Conservation (phyloP, 192 early-diverging fungal species). For the Oehlia diaphana region DNA sequence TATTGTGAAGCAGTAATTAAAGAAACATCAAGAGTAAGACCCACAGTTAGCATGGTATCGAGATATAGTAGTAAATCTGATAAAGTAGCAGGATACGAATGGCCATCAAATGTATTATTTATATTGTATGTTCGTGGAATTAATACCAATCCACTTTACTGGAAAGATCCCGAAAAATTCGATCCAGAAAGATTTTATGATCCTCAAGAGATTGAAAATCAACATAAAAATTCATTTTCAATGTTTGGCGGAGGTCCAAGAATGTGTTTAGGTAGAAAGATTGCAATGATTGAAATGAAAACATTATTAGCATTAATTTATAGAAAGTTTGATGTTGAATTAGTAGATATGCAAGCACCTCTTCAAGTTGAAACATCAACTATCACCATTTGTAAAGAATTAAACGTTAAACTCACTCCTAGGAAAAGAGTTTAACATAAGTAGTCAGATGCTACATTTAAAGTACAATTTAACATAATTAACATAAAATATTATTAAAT, state of each 20-base stretch:
- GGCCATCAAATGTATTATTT: not conserved
- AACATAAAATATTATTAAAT: too few species aligned
- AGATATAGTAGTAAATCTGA: not conserved
- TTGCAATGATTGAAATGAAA: not conserved
- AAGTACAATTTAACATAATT: too few species aligned
- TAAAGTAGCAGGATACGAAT: not conserved
- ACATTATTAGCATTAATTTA: not conserved
- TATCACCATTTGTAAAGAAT: not conserved
- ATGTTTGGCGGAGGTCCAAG: constrained; percentile 14
- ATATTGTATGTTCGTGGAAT: constrained; percentile 17
- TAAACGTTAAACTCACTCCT: constrained; percentile 3
- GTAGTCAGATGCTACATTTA: too few species aligned
- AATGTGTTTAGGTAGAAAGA: constrained; percentile 10
- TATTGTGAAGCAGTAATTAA: constrained; percentile 3
- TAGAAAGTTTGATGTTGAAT: constrained; percentile 4
- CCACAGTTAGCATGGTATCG: constrained; percentile 5
- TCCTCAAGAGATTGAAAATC: not conserved
- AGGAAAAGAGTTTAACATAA: not conserved
- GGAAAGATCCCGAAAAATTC: constrained; percentile 9
- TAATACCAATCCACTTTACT: constrained; percentile 8
- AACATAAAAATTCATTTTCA: not conserved
- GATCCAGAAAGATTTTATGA: not conserved
- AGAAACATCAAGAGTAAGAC: constrained; percentile 15
- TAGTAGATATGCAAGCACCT: constrained; percentile 5
- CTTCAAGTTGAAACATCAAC: constrained; percentile 5